A percentile compares a stretch with the other conserved stretches of the same genome.
Evolutionary conservation across 495 filamentous ascomycete genomes (phyloP).

Genomic region (Penicillium diatomitis): DNA sequence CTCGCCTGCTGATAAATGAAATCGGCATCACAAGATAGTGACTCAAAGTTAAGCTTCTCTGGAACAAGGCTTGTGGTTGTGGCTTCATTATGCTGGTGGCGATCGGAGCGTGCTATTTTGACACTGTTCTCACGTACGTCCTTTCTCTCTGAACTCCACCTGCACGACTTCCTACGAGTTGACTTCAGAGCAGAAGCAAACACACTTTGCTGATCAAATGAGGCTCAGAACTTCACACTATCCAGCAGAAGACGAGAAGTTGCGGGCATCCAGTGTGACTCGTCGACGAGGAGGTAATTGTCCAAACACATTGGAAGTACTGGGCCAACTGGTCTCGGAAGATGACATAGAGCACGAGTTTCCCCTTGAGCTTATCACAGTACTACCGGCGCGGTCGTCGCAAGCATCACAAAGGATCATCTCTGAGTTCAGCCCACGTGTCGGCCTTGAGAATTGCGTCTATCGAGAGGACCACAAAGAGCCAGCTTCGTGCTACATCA

Average conservation of each 20-base stretch:
- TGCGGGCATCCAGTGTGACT: constrained; percentile 49
- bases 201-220: too few relatives aligned
- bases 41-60: too few relatives aligned
- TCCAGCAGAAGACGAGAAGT: constrained; percentile 61
- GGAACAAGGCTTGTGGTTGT: too few relatives aligned
- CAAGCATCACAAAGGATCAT: constrained; percentile 29
- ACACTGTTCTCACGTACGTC: constrained; percentile 58
- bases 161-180: not conserved
- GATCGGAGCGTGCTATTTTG: constrained; percentile 57
- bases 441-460: constrained; percentile 47
- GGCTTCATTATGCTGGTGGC: constrained; percentile 40
- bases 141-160: not conserved
- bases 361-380: constrained; percentile 30
- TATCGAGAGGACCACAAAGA: constrained; percentile 46
- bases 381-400: constrained; percentile 36
- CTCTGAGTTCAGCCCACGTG: constrained; percentile 27
- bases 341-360: not conserved
- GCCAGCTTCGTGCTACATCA: constrained; percentile 62
- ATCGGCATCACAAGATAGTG: too few relatives aligned
- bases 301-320: constrained; percentile 60
- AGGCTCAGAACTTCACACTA: constrained; percentile 50
- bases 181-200: not conserved
- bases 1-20: too few relatives aligned
- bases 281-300: constrained; percentile 65
- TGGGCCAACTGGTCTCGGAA: constrained; percentile 46